Base-by-base conservation (phyloP, 2,329 filamentous ascomycete species). In the Penicillium palitans region DNA sequence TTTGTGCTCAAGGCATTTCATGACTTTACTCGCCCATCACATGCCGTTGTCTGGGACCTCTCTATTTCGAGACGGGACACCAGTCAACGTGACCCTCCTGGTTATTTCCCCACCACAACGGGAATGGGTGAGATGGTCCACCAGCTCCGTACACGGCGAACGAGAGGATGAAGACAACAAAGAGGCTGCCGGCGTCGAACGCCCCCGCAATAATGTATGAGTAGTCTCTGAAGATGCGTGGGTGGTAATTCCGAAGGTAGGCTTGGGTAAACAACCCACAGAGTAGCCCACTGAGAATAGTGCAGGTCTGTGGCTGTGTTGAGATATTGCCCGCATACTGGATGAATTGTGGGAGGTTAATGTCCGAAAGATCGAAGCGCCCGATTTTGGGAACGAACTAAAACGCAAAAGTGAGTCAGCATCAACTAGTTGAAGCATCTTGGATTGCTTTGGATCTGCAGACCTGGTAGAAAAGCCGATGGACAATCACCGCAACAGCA, bases 131-230 rank as follows among this genome's bases (percentile, higher is more conserved):
- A 0, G 77, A 67, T 1, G 63, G 59, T 0, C 79, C 79, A 29
- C 80, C 80, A 2, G 80, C 81, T 0, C 82, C 82, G 55, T 84
- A 83, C 0, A 84, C 82, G 0, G 82, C 81, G 68, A 84, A 84
- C 0, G 81, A 83, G 10, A 84, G 70, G 41, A 84, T 79, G 52
- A 84, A 84, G 3, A 84, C 70, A 0, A 76, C 79, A 1, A 73
- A 69, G 3, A 83, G 73, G 56, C 75, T 78, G 6, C 77, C 82
- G 12, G 82, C 82, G 57, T 84, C 83, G 13, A 81, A 80, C 0
- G 81, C 81, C 17, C 77, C 81, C 0, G 80, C 79, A 1, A 84
- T 68, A 7, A 84, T 67, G 67, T 84, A 84, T 21, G 77, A 79
- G 65, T 83, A 84, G 60, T 84, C 78, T 65, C 75, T 80, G 74